Evolutionary conservation across 305 asterid species (phyloP).

Genomic region (Coffea humblotiana): DNA sequence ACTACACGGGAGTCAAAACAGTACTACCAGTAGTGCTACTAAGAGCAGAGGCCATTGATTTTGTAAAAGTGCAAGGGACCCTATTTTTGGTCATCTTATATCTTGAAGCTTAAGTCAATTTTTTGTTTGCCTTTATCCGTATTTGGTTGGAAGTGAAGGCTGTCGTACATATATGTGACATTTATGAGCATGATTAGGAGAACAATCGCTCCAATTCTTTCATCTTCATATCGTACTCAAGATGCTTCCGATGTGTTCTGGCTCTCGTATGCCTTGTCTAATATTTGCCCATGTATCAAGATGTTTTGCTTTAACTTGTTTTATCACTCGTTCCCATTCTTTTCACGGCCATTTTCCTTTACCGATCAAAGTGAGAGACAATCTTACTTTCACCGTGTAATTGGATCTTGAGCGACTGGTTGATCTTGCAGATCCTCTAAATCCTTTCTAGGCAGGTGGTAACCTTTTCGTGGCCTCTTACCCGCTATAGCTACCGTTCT

Average conservation of each 20-base stretch:
- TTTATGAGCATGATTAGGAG: neutral
- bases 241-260: neutral
- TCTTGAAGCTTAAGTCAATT: neutral
- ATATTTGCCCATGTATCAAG: neutral
- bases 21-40: neutral
- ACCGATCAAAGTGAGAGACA: too few species aligned
- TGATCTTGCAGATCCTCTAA: neutral
- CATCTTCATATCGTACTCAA: too few species aligned
- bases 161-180: neutral
- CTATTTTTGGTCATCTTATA: neutral
- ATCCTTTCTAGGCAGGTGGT: too few species aligned
- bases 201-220: neutral
- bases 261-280: neutral
- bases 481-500: too few species aligned
- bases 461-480: too few species aligned
- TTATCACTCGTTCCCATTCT: neutral
- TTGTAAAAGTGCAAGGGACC: neutral
- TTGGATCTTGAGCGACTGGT: neutral
- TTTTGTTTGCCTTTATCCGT: neutral
- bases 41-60: neutral
- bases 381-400: too few species aligned
- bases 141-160: constrained; percentile 1
- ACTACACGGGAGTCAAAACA: neutral
- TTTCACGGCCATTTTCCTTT: neutral
- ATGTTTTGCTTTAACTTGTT: neutral